Percentiles rank a stretch among this genome's conserved stretches.
Conservation (phyloP, 192 early-diverging fungal genomes). For the Coemansia sp. region DNA sequence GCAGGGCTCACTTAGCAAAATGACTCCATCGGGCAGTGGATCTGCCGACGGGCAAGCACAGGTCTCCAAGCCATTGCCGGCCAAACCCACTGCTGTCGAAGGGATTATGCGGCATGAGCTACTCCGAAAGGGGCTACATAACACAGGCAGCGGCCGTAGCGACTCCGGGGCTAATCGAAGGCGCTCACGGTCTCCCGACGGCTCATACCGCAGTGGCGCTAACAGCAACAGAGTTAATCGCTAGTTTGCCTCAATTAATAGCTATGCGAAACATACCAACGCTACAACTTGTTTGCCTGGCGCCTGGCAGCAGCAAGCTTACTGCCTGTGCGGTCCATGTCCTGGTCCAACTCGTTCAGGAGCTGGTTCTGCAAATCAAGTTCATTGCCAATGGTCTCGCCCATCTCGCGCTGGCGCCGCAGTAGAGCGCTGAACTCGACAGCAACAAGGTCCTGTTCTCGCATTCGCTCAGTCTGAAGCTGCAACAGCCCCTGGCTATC, state of each 20-base stretch:
- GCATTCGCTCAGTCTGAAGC: conserved; percentile 76
- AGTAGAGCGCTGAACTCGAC: conserved; percentile 74
- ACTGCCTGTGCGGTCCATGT: conserved; percentile 71
- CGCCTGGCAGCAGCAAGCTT: conserved; percentile 77
- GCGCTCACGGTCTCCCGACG: conserved; percentile 28
- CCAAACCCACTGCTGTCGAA: conserved; percentile 15
- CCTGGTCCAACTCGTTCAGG: conserved; percentile 77
- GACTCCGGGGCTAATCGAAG: neutral
- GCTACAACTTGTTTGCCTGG: conserved; percentile 73
- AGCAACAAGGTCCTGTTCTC: conserved; percentile 77
- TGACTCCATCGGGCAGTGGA: neutral
- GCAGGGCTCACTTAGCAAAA: conserved; percentile 2
- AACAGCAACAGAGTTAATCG: neutral
- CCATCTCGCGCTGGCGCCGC: conserved; percentile 82
- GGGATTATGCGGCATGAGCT: conserved; percentile 24
- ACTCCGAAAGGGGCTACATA: conserved; percentile 14
- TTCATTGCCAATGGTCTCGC: conserved; percentile 82
- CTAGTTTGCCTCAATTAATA: neutral
- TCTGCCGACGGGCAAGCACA: neutral
- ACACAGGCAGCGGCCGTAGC: neutral
- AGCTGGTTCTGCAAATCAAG: conserved; percentile 89
- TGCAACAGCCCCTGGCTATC: conserved; percentile 74
- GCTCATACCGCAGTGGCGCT: neutral
- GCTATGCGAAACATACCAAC: neutral
- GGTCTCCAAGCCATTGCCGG: neutral